Conservation (phyloP, 2,329 filamentous ascomycete species). For the Cladorrhinum sp. region DNA sequence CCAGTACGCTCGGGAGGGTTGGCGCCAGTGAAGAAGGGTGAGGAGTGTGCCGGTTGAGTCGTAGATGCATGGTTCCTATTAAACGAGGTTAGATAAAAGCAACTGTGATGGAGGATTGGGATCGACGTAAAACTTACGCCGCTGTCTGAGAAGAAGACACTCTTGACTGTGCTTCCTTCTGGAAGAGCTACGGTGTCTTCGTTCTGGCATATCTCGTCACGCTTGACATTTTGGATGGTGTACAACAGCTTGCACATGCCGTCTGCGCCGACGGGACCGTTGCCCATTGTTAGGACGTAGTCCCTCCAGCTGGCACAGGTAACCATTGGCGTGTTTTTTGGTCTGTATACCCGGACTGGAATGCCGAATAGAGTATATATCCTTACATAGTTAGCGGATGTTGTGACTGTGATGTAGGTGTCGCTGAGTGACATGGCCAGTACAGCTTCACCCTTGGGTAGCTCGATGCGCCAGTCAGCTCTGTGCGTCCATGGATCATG, state of each 20-base stretch:
- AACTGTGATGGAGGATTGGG: too few species aligned
- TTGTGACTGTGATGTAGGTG: slow-evolving; percentile 86
- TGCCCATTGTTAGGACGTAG: slow-evolving; percentile 94
- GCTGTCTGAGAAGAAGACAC: slow-evolving; percentile 85
- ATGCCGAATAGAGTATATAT: slow-evolving; percentile 92
- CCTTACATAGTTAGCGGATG: slow-evolving; percentile 81
- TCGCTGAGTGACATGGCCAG: slow-evolving; percentile 87
- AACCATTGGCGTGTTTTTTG: slow-evolving; percentile 85
- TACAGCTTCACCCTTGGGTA: slow-evolving; percentile 85
- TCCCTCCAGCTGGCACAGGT: slow-evolving; percentile 93
- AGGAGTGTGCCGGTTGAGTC: slow-evolving; percentile 87
- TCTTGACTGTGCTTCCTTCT: slow-evolving; percentile 68
- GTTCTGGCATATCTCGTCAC: slow-evolving; percentile 90
- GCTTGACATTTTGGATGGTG: slow-evolving; percentile 90
- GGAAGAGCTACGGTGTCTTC: slow-evolving; percentile 88
- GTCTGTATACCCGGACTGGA: slow-evolving; percentile 82
- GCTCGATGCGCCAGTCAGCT: slow-evolving; percentile 80
- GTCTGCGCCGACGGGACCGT: slow-evolving; percentile 77
- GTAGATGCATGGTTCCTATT: slow-evolving; percentile 88
- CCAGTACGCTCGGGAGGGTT: slow-evolving; percentile 81
- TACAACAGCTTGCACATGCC: slow-evolving; percentile 78
- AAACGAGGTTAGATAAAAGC: neutral
- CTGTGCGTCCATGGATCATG: slow-evolving; percentile 95
- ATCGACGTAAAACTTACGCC: slow-evolving; percentile 59
- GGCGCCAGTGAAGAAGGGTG: slow-evolving; percentile 87